Conservation (phyloP, 225 moss, liverwort and hornwort species). For the Rhytidiadelphus loreus region DNA sequence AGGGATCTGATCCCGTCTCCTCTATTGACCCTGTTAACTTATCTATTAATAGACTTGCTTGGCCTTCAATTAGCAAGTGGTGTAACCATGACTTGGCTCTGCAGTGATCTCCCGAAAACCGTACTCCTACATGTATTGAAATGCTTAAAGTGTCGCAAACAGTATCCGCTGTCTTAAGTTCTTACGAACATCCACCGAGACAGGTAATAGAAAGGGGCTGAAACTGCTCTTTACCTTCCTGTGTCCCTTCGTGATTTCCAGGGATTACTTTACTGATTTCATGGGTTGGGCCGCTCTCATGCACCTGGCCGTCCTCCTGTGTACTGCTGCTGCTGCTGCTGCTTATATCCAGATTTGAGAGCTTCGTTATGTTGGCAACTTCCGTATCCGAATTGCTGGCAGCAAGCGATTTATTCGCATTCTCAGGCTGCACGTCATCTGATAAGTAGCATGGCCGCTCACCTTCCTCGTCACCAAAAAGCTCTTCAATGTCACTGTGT, state of each 20-base stretch:
- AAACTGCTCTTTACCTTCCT: constrained; percentile 12
- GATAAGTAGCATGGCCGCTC: constrained; percentile 80
- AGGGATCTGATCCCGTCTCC: too few relatives aligned
- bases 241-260: not conserved
- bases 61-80: not conserved
- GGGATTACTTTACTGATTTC: not conserved
- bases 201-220: not conserved
- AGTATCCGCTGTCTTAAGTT: not conserved
- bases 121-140: not conserved
- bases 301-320: constrained; percentile 2
- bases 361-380: not conserved
- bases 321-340: not conserved
- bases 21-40: not conserved
- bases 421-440: constrained; percentile 23
- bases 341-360: constrained; percentile 16
- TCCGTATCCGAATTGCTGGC: constrained; percentile 8
- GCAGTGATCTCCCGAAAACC: not conserved
- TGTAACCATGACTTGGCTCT: not conserved
- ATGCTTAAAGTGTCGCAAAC: not conserved
- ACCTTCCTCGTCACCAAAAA: constrained; percentile 52
- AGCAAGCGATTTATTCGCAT: not conserved
- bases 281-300: not conserved
- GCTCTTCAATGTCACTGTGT: constrained; percentile 56
- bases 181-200: not conserved
- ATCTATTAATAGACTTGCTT: not conserved